Evolutionary conservation across 2,329 filamentous ascomycete genomes (phyloP).

Genomic region (Botryotinia globosa): DNA sequence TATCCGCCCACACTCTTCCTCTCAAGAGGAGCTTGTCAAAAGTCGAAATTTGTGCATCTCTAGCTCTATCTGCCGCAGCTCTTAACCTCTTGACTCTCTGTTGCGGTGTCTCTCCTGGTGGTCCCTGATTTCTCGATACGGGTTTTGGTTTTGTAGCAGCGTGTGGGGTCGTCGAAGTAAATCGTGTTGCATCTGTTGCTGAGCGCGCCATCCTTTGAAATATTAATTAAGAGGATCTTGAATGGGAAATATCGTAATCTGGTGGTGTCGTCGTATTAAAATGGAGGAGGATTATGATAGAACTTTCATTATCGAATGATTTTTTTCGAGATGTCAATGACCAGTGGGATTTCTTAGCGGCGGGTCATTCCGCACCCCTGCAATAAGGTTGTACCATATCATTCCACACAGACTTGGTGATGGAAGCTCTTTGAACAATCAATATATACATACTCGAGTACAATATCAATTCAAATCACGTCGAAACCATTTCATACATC

Average conservation of each 20-base stretch:
- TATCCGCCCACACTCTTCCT: slow-evolving; percentile 40
- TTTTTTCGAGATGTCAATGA: slow-evolving; percentile 30
- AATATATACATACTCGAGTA: neutral
- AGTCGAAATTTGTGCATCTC: slow-evolving; percentile 35
- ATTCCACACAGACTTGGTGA: neutral
- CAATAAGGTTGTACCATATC: neutral
- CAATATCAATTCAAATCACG: neutral
- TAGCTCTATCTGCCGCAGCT: slow-evolving; percentile 38
- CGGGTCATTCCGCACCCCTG: slow-evolving; percentile 26
- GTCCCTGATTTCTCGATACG: slow-evolving; percentile 26
- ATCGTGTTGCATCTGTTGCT: slow-evolving; percentile 77
- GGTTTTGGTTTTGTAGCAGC: slow-evolving; percentile 58
- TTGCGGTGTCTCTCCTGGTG: slow-evolving; percentile 39
- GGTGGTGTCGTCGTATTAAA: slow-evolving; percentile 26
- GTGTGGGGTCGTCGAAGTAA: slow-evolving; percentile 68
- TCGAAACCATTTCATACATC: neutral
- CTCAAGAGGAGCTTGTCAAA: slow-evolving; percentile 37
- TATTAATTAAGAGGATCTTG: neutral
- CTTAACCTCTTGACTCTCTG: slow-evolving; percentile 39
- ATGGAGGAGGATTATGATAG: slow-evolving; percentile 8
- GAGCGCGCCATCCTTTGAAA: slow-evolving; percentile 53
- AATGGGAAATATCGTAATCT: neutral
- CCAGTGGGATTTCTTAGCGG: slow-evolving; percentile 28
- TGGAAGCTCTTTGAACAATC: neutral
- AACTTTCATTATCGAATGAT: slow-evolving; percentile 26